These are phyloP conservation scores for Nicotiana knightiana DNA, from an alignment of 257 asterid genomes.

Conservation along the genomic window DNA sequence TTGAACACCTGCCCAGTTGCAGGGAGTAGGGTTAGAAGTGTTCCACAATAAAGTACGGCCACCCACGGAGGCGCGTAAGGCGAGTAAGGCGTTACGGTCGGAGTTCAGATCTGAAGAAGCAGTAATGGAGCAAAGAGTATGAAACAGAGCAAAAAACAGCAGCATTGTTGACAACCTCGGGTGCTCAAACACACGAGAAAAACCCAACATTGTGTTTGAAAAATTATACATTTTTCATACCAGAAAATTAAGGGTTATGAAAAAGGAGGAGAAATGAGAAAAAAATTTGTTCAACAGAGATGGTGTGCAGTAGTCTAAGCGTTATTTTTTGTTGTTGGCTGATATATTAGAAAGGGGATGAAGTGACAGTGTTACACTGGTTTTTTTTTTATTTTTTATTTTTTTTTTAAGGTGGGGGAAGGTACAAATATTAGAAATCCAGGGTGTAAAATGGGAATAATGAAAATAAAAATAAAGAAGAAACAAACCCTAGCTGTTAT, in stretches of 20 bases:
- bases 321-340: neutral
- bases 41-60: conserved; percentile 74
- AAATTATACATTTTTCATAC: neutral
- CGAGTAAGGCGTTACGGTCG: conserved; percentile 55
- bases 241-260: neutral
- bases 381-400: neutral
- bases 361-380: neutral
- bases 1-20: conserved; percentile 62
- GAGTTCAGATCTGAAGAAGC: conserved; percentile 44
- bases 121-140: conserved; percentile 13
- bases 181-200: neutral
- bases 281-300: neutral
- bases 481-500: conserved; percentile 29
- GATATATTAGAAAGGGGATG: neutral
- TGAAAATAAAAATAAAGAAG: neutral
- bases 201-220: conserved; percentile 4
- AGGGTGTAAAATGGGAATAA: conserved; percentile 23
- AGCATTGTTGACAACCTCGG: neutral
- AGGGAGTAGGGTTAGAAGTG: conserved; percentile 40
- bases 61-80: conserved; percentile 58
- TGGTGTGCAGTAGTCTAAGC: neutral
- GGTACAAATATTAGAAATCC: conserved; percentile 13
- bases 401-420: conserved; percentile 1
- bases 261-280: neutral
- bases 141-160: conserved; percentile 26